A percentile compares a stretch with the other conserved stretches of the same genome.
Evolutionary conservation across 371 early-diverging fungal species (phyloP).

Genomic region (Haplosporangium sp.): DNA sequence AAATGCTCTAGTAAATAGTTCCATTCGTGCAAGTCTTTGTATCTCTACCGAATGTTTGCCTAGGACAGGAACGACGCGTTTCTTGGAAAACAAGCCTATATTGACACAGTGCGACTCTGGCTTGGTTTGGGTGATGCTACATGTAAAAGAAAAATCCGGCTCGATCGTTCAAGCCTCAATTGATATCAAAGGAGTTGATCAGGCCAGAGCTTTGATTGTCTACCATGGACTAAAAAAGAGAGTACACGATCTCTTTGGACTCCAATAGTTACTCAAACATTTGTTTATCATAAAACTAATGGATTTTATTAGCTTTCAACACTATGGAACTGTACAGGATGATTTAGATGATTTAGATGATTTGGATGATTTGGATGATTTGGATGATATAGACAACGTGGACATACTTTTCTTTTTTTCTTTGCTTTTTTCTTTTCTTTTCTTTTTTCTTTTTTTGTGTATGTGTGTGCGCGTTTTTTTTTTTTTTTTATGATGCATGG

Average conservation of each 20-base stretch:
- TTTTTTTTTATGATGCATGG: constrained; percentile 4
- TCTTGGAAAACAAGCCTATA: not conserved
- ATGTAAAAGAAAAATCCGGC: not conserved
- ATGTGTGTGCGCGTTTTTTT: too few relatives aligned
- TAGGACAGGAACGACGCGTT: not conserved
- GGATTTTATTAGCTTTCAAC: constrained; percentile 6
- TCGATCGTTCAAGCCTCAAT: constrained; percentile 1
- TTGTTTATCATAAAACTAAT: too few relatives aligned
- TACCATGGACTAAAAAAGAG: constrained; percentile 21
- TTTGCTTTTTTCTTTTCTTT: not conserved
- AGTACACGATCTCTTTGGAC: constrained; percentile 18
- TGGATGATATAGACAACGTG: not conserved
- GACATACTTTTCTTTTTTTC: not conserved
- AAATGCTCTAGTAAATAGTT: constrained; percentile 11
- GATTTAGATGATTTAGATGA: not conserved
- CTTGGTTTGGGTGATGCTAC: constrained; percentile 23
- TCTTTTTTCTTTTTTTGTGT: constrained; percentile 6
- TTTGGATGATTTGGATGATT: not conserved
- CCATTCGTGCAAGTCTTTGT: constrained; percentile 8
- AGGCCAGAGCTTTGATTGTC: constrained; percentile 1
- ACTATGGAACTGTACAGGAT: constrained; percentile 7
- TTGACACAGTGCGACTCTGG: not conserved
- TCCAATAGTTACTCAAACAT: not conserved
- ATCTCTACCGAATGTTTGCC: constrained; percentile 16
- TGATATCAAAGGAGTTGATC: constrained; percentile 21